Conservation (phyloP, 768 basidiomycete species). For the Lentinula sp. region DNA sequence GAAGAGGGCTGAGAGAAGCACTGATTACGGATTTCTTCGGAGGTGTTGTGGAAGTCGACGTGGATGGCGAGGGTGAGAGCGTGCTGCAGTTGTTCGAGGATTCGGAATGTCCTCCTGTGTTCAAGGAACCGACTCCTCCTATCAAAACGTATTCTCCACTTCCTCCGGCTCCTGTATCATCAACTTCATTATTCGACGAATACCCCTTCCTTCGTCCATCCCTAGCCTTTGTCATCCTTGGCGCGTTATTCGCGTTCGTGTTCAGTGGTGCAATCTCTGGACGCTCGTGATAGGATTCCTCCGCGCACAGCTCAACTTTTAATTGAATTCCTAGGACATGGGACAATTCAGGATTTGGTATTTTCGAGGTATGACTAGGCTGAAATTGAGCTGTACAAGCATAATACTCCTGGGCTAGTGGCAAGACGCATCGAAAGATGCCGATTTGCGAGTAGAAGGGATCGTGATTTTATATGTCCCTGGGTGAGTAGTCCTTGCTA, state of each 20-base stretch:
- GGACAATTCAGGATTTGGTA: no score
- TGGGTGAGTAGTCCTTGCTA: no score
- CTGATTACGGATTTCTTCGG: constrained; percentile 67
- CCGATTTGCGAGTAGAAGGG: no score
- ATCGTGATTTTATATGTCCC: no score
- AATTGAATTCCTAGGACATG: no score
- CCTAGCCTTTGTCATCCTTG: not conserved
- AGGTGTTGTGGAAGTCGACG: constrained; percentile 54
- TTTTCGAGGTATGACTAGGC: no score
- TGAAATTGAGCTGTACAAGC: no score
- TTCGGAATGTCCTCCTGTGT: not conserved
- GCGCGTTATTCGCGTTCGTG: not conserved
- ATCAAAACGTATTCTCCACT: not conserved
- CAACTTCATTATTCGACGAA: not conserved
- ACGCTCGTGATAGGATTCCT: not conserved
- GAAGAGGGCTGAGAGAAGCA: constrained; percentile 20
- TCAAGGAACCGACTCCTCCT: not conserved
- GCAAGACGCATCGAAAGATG: no score
- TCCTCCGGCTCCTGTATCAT: not conserved
- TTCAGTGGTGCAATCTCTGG: not conserved
- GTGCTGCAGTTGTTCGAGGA: not conserved
- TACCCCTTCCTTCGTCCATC: not conserved
- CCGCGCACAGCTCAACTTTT: no score
- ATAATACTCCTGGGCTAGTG: no score
- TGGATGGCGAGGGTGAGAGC: constrained; percentile 36